Evolutionary conservation across 1,284 basidiomycete genomes (phyloP), one percentile per base, ranked within the genome.

Genomic region (Peniophora sp.): DNA sequence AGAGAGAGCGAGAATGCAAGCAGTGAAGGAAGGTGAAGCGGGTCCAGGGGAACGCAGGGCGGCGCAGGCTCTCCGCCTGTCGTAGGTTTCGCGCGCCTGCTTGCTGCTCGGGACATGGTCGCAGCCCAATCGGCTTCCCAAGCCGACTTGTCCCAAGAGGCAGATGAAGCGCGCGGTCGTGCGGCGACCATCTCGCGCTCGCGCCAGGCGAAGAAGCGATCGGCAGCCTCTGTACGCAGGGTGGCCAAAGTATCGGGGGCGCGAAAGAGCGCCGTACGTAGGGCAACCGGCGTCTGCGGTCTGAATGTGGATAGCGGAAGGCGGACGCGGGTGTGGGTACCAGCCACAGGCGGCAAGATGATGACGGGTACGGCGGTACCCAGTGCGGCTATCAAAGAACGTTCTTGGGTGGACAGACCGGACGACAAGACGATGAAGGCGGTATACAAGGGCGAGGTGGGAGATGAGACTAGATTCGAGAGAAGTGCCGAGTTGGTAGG

Each of bases 191-290:
- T 70, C 57, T 85, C 80, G 24, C 83, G 74, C 59, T 85, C 83
- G 42, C 80, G 70, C 85, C 84, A 87, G 34, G 75, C 73, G 52
- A 87, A 60, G 63, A 85, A 87, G n/a, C 84, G 74, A 47, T 83
- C 79, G 0, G 78, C 72, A 1, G 81, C 81, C 59, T 87, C 84
- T n/a, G 64, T 66, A 24, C 84, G 74, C 44, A 87, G 67, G 1
- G 69, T 59, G 0, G 72, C 67, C 15, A 85, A 66, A 0, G 73
- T 80, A 52, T 80, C 79, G 0, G 82, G 80, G 1, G 76, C 73
- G 54, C 73, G 76, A 62, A 85, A 84, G 17, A 86, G 66, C 11
- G 79, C 79, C 17, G 63, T 62, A 17, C 80, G 77, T n/a, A 85
- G 70, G 2, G 75, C 72, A 15, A 70, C 58, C 12, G 74, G 57